A percentile compares a stretch with the other conserved stretches of the same genome.
phyloP scores from a whole-genome alignment of 2,329 filamentous ascomycete genomes.

The Aspergillus sp. region DNA sequence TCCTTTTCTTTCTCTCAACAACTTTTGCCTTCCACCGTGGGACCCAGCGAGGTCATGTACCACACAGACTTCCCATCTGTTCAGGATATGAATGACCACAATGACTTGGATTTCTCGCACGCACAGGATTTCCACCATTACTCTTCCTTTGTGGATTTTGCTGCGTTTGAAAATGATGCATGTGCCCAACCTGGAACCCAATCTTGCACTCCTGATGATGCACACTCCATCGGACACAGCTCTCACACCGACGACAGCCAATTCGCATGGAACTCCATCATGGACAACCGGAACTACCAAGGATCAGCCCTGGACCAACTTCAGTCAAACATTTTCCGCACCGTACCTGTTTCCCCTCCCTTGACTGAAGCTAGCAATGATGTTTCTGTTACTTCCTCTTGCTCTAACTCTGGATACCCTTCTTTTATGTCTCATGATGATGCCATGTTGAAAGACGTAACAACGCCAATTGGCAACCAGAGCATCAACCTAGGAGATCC shows the following conservation, averaged over 20 bases:
- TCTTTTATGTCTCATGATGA: slow-evolving; percentile 35
- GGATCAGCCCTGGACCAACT: slow-evolving; percentile 32
- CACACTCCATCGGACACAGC: slow-evolving; percentile 32
- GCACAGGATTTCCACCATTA: slow-evolving; percentile 35
- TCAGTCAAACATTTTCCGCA: slow-evolving; percentile 29
- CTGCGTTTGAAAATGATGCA: slow-evolving; percentile 37
- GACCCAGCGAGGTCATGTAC: slow-evolving; percentile 36
- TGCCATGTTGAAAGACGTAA: slow-evolving; percentile 31
- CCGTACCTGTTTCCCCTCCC: slow-evolving; percentile 38
- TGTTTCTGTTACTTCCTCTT: slow-evolving; percentile 35
- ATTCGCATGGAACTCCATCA: slow-evolving; percentile 32
- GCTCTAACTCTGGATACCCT: slow-evolving; percentile 34
- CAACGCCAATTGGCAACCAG: slow-evolving; percentile 26
- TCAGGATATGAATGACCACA: slow-evolving; percentile 31
- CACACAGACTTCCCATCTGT: slow-evolving; percentile 33
- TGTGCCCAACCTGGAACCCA: slow-evolving; percentile 26
- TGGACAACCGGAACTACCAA: slow-evolving; percentile 29
- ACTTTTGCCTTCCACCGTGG: slow-evolving; percentile 33
- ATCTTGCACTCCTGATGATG: slow-evolving; percentile 32
- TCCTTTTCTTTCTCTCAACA: slow-evolving; percentile 39
- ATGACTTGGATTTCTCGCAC: slow-evolving; percentile 31
- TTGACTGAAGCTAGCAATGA: slow-evolving; percentile 40
- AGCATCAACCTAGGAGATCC: slow-evolving; percentile 35
- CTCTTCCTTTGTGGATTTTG: slow-evolving; percentile 34
- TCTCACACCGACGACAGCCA: slow-evolving; percentile 35